phyloP scores from a whole-genome alignment of 495 filamentous ascomycete species.

The Chaetomium fimeti region DNA sequence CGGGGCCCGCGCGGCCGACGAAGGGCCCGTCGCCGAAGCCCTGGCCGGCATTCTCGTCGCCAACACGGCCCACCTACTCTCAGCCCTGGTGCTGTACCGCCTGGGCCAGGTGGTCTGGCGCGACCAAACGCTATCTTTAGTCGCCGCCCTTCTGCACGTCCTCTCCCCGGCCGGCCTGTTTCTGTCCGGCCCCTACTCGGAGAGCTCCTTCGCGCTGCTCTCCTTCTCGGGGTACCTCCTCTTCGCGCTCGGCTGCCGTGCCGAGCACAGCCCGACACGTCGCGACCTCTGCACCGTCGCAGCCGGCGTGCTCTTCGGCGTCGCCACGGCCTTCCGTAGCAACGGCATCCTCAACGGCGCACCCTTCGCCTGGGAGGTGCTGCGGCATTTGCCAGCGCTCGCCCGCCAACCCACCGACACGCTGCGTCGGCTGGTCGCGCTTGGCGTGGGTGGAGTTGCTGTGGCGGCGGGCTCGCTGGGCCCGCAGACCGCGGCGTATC shows the following conservation, averaged over 20 bases:
- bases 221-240: constrained; percentile 70
- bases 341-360: constrained; percentile 87
- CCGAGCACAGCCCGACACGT: constrained; percentile 8
- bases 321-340: constrained; percentile 73
- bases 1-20: not conserved
- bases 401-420: constrained; percentile 25
- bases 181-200: constrained; percentile 81
- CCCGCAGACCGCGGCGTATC: constrained; percentile 77
- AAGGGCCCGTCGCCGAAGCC: constrained; percentile 28
- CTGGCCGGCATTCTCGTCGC: constrained; percentile 63
- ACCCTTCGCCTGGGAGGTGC: constrained; percentile 44
- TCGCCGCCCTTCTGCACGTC: constrained; percentile 71
- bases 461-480: constrained; percentile 63
- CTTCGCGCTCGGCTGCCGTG: constrained; percentile 58
- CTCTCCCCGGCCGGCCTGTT: constrained; percentile 86
- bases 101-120: constrained; percentile 51
- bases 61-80: constrained; percentile 69
- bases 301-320: constrained; percentile 66
- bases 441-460: constrained; percentile 63
- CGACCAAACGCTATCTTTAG: constrained; percentile 53
- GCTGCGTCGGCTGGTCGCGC: constrained; percentile 51
- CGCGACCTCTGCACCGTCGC: constrained; percentile 52
- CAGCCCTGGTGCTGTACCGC: constrained; percentile 67
- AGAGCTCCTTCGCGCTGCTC: constrained; percentile 75
- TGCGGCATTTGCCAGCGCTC: constrained; percentile 52